Evolutionary conservation across 2,329 filamentous ascomycete genomes (phyloP).

Genomic region (Fusarium solani-melongenae): DNA sequence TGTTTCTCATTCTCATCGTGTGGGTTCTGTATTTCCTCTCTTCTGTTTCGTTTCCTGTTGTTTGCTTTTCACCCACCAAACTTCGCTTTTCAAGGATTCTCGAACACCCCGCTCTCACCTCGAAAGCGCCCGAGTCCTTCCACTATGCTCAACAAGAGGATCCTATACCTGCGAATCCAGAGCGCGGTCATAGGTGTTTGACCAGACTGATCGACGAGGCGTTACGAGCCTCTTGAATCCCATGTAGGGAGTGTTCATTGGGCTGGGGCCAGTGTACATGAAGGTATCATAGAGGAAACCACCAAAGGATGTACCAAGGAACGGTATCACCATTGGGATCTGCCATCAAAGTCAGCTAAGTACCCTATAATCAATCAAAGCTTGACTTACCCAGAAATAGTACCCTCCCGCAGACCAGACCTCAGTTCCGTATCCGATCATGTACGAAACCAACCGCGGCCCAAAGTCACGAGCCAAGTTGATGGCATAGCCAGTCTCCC

Average conservation of each 20-base stretch:
- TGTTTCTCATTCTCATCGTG: not conserved
- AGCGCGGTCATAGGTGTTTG: constrained; percentile 46
- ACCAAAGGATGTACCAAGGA: constrained; percentile 71
- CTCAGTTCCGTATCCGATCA: constrained; percentile 73
- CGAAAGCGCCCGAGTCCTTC: not conserved
- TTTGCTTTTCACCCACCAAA: not conserved
- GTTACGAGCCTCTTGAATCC: constrained; percentile 66
- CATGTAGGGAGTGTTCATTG: constrained; percentile 74
- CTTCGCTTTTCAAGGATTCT: not conserved
- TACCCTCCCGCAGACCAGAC: constrained; percentile 76
- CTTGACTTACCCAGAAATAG: constrained; percentile 74
- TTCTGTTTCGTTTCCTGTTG: not conserved
- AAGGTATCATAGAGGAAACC: constrained; percentile 75
- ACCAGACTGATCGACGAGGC: constrained; percentile 50
- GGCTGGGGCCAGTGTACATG: constrained; percentile 76
- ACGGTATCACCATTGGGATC: constrained; percentile 79
- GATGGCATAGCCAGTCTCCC: constrained; percentile 82
- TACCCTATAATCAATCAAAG: not conserved
- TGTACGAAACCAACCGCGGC: constrained; percentile 73
- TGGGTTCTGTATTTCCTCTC: not conserved
- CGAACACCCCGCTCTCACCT: not conserved
- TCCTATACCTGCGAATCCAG: constrained; percentile 38
- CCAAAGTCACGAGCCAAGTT: constrained; percentile 80
- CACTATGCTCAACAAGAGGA: too few relatives aligned
- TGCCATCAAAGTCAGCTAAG: constrained; percentile 42